Evolutionary conservation across 371 early-diverging fungal species (phyloP).

Genomic region (Mucor ambiguus): DNA sequence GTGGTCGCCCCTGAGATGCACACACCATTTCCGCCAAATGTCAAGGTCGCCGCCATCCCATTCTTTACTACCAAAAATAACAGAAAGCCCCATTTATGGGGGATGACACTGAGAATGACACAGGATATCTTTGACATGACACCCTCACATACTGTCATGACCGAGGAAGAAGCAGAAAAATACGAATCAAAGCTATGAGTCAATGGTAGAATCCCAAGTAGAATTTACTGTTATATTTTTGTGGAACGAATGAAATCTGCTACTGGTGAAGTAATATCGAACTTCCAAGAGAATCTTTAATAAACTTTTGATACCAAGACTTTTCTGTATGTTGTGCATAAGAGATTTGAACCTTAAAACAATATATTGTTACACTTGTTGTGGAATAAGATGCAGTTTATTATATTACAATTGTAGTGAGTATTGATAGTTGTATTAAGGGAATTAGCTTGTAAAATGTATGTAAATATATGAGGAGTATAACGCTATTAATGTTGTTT

Average conservation of each 20-base stretch:
- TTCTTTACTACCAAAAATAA: background rate
- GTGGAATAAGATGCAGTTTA: background rate
- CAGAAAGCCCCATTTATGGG: conserved; percentile 43
- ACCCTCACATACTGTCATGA: conserved; percentile 6
- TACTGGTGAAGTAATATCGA: background rate
- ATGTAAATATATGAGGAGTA: background rate
- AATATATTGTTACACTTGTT: background rate
- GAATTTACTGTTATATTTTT: background rate
- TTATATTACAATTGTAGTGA: background rate
- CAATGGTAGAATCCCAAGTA: background rate
- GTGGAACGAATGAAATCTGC: background rate
- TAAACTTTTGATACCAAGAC: background rate
- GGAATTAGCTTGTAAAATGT: background rate
- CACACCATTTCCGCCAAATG: conserved; percentile 11
- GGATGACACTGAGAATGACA: conserved; percentile 69
- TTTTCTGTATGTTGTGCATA: background rate
- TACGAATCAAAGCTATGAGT: conserved; percentile 1
- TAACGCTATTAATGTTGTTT: conserved; percentile 1
- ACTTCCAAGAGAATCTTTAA: background rate
- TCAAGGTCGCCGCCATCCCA: conserved; percentile 22
- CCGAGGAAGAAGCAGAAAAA: background rate
- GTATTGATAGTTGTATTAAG: background rate
- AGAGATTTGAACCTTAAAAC: background rate
- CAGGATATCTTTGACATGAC: conserved; percentile 51
- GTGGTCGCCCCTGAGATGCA: background rate